Evolutionary conservation across 441 rosid genomes (phyloP), one percentile per base, ranked within the genome.

Genomic region (Erodium texanum): DNA sequence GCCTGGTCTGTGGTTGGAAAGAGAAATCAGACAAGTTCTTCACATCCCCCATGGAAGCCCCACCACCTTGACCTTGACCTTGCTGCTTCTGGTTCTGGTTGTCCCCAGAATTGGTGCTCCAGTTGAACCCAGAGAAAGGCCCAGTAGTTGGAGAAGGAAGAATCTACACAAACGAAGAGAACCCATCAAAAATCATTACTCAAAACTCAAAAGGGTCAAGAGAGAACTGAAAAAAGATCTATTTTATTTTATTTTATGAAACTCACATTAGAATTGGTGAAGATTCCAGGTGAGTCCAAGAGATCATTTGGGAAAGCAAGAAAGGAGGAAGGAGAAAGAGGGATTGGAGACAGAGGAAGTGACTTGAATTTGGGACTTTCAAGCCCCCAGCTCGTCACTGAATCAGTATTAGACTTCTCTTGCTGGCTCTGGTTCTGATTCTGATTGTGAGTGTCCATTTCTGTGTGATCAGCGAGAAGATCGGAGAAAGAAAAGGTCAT

Each of bases 91-190:
- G 73, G 77, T 89, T 83, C 67, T 67, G 81, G 61, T 66, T 65
- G n/a, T 50, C 14, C 9, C 66, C 77, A 65, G 76, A 70, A 67
- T 62, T 71, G 43, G 34, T 64, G 69, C 74, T 85, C 91, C 88
- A 87, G 67, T 85, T 79, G 61, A 79, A 75, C 76, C 76, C 75
- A 14, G 77, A 87, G 69, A 85, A 85, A 10, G 91, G 56, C 65
- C 99, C 97, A 4, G 97, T 94, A 5, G 99, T 94, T 3, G 97
- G 99, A 54, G 99, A 94, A 54, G 93, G 85, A 64, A 92, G 66
- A 82, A 86, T 75, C 98, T 93, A 80, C 19, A 77, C 20, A 41
- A 23, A 43, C 56, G 59, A 3, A 3, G 19, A 64, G 27, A 59
- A 68, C 14, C 29, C 14, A 14, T 52, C 41, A 41, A 65, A 66